phyloP scores from a whole-genome alignment of 768 basidiomycete genomes.

The Mycena albidolilacea region DNA sequence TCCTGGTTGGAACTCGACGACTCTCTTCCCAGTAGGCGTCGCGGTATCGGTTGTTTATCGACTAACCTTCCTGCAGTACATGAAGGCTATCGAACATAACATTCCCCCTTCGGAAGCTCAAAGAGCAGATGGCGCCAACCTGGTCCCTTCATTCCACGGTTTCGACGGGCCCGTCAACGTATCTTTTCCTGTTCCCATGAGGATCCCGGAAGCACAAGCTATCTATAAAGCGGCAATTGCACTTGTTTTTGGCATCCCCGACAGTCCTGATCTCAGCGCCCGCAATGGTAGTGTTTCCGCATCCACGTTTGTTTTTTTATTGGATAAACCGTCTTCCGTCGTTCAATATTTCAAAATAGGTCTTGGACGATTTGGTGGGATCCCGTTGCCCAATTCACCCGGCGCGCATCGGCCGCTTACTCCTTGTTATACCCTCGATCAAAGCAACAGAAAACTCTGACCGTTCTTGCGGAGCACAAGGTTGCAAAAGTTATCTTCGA shows the following conservation, averaged over 20 bases:
- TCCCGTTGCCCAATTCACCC: conserved; percentile 30
- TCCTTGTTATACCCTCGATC: conserved; percentile 32
- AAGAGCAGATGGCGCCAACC: conserved; percentile 26
- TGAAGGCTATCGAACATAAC: conserved; percentile 37
- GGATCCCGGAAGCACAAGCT: conserved; percentile 30
- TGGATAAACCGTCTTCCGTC: too few species aligned
- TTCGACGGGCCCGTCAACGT: conserved; percentile 32
- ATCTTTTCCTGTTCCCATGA: conserved; percentile 35
- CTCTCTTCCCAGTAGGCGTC: conserved; percentile 22
- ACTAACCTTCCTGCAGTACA: conserved; percentile 21
- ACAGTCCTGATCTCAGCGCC: conserved; percentile 29
- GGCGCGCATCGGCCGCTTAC: conserved; percentile 35
- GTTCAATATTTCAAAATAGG: conserved; percentile 1
- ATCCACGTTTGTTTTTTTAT: conserved; percentile 22
- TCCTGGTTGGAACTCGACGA: conserved; percentile 33
- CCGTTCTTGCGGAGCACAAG: conserved; percentile 32
- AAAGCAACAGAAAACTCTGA: conserved; percentile 28
- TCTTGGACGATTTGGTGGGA: conserved; percentile 40
- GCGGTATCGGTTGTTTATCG: background rate
- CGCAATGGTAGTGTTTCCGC: conserved; percentile 27
- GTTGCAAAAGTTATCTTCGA: conserved; percentile 35
- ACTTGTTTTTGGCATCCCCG: conserved; percentile 26
- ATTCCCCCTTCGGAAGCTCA: conserved; percentile 27
- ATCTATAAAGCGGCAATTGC: conserved; percentile 36
- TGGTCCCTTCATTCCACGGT: conserved; percentile 19